These are phyloP conservation scores for Podaxis sp. DNA, from an alignment of 768 basidiomycete species.

Conservation along the genomic window DNA sequence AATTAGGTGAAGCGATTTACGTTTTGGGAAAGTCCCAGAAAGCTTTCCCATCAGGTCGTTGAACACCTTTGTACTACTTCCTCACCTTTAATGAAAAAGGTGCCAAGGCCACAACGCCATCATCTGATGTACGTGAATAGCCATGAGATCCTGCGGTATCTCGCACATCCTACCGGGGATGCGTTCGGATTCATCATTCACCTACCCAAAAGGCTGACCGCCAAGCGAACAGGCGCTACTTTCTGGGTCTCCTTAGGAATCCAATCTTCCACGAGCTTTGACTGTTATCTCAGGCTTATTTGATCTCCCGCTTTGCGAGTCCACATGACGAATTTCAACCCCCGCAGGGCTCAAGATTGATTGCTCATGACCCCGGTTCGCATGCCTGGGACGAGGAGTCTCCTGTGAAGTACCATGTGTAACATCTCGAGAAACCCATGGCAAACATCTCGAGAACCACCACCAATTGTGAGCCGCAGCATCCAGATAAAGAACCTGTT, in stretches of 20 bases:
- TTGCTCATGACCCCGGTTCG: neutral
- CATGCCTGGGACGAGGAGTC: neutral
- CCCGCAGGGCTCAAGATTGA: neutral
- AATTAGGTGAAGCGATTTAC: too few relatives aligned
- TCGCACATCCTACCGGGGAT: neutral
- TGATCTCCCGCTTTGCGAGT: neutral
- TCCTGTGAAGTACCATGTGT: neutral
- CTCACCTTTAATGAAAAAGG: too few relatives aligned
- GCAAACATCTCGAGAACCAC: neutral
- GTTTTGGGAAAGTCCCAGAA: too few relatives aligned
- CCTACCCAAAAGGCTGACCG: neutral
- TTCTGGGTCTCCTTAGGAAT: neutral
- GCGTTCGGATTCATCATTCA: too few relatives aligned
- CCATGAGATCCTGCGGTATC: too few relatives aligned
- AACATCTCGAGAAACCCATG: neutral
- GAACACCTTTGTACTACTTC: too few relatives aligned
- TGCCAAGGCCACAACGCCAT: too few relatives aligned
- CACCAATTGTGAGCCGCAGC: neutral
- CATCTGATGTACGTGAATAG: too few relatives aligned
- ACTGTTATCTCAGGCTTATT: neutral
- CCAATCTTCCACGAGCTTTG: neutral
- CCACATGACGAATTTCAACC: neutral
- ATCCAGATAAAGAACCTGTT: neutral
- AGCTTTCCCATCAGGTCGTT: too few relatives aligned
- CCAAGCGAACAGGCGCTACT: neutral